Conservation (phyloP, 1,284 basidiomycete genomes). For the Cryptococcus hybrid region DNA sequence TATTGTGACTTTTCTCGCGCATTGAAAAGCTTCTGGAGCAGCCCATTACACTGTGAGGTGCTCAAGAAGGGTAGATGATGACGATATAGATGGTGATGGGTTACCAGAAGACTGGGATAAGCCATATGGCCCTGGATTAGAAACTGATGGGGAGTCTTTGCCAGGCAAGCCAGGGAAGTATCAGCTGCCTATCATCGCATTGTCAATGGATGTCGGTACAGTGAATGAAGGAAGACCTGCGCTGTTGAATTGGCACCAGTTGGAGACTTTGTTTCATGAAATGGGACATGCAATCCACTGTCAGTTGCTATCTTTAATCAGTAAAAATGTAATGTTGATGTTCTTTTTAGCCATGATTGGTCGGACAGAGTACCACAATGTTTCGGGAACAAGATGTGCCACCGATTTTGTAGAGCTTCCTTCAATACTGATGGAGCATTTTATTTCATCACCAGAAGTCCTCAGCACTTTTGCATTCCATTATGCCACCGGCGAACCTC, state of each 20-base stretch:
- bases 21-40: slow-evolving; percentile 78
- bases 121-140: slow-evolving; percentile 35
- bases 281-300: slow-evolving; percentile 99
- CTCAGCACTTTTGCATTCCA: slow-evolving; percentile 70
- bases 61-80: slow-evolving; percentile 85
- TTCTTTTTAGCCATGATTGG: slow-evolving; percentile 78
- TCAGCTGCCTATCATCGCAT: slow-evolving; percentile 87
- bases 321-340: slow-evolving; percentile 28
- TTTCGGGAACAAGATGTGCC: slow-evolving; percentile 93
- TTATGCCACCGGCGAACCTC: slow-evolving; percentile 61
- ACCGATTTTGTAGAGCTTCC: slow-evolving; percentile 98
- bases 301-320: slow-evolving; percentile 52
- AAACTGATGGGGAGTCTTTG: slow-evolving; percentile 38
- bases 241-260: slow-evolving; percentile 87
- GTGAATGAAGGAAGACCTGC: slow-evolving; percentile 62
- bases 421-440: slow-evolving; percentile 97
- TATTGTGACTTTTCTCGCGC: slow-evolving; percentile 85
- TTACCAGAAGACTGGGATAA: slow-evolving; percentile 41
- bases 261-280: slow-evolving; percentile 94
- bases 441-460: slow-evolving; percentile 81
- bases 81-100: slow-evolving; percentile 69
- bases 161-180: slow-evolving; percentile 64
- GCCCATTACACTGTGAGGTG: slow-evolving; percentile 98
- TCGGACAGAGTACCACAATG: slow-evolving; percentile 94
- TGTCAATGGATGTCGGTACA: slow-evolving; percentile 82